Base-by-base conservation (phyloP, 345 rosid genomes). In the Eucalyptus viminalis region DNA sequence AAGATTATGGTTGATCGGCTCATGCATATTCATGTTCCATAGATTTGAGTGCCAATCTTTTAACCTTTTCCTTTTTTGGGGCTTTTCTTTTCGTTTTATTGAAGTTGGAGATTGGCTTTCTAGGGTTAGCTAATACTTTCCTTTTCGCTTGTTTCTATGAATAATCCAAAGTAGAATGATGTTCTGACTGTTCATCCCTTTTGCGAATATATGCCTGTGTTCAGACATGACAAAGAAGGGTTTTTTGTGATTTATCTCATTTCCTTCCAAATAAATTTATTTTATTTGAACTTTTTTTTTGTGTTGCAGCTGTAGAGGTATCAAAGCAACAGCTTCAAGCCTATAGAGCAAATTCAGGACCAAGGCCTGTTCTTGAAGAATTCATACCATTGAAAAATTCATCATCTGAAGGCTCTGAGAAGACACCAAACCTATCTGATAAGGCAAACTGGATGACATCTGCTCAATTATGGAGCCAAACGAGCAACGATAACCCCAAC, bases 401-500 rank as follows among this genome's bases (percentile, higher is more conserved):
- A 49, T 53, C 88, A 91, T 88, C 93, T 1, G 94, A 92, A 56
- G 88, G 86, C 87, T 80, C 93, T 11, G 98, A 95, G 47, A 95
- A 93, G 49, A 58, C 89, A 3, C 37, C 87, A 27, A 92, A 76
- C 92, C 58, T 89, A 49, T 92, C 94, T 25, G 94, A 94, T 50
- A 98, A 96, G 93, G 95, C 93, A 29, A 95, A 87, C 53, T 98
- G 99, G 99, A 98, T 98, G 99, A 94, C 95, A 44, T 97, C 94
- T 86, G 99, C 99, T 51, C 99, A 97, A 83, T 94, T 98, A 25
- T 98, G 99, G 99, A 97, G 97, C 94, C 98, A 97, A 91, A 89
- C 95, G 8, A 93, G 92, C 51, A 93, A 91, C n/a, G 95, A 76
- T 76, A 76, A 76, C 27, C 47, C 92, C 88, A 89, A 49, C 65